A percentile compares a stretch with the other conserved stretches of the same genome.
Conservation (phyloP, 164 flowering plant genomes). For the Chimonanthus salicifolius region DNA sequence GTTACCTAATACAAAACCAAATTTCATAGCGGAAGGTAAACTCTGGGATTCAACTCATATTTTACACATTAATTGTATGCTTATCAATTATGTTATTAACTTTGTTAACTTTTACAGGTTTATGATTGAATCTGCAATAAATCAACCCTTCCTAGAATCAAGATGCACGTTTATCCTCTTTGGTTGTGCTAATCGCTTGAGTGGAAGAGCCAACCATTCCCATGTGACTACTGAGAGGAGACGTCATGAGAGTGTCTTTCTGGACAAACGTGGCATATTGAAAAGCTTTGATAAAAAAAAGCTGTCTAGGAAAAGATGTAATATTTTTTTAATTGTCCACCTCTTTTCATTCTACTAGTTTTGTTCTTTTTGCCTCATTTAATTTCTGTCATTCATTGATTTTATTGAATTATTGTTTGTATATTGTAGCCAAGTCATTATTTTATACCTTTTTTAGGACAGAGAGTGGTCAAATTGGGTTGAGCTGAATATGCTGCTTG, state of each 20-base stretch:
- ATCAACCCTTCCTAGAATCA: constrained; percentile 21
- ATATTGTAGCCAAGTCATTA: too few relatives aligned
- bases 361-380: background rate
- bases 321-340: background rate
- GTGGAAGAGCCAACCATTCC: constrained; percentile 25
- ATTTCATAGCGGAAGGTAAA: background rate
- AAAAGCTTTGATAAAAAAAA: constrained; percentile 54
- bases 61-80: constrained; percentile 1
- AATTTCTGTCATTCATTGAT: background rate
- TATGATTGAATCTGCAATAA: constrained; percentile 17
- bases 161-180: constrained; percentile 9
- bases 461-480: too few relatives aligned
- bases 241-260: constrained; percentile 30
- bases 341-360: background rate
- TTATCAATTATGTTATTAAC: background rate
- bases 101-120: constrained; percentile 32
- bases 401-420: too few relatives aligned
- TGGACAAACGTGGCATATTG: constrained; percentile 57
- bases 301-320: constrained; percentile 65
- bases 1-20: background rate
- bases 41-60: background rate
- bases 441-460: too few relatives aligned
- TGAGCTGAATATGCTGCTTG: too few relatives aligned
- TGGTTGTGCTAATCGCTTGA: constrained; percentile 15
- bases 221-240: constrained; percentile 26